phyloP scores from a whole-genome alignment of 306 rosid genomes.

The Pyrus communis region DNA sequence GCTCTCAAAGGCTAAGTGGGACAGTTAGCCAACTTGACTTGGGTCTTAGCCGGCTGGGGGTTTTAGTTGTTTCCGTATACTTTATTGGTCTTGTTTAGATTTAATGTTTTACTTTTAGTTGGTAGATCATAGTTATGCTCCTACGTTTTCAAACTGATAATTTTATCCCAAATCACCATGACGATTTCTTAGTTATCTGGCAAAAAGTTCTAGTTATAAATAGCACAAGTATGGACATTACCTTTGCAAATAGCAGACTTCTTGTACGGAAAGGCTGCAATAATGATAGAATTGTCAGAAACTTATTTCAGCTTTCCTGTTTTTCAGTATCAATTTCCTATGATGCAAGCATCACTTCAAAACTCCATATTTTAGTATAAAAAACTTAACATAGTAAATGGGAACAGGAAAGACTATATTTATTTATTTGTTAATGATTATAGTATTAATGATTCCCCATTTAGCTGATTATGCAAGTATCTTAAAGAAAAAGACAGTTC shows the following conservation, averaged over 20 bases:
- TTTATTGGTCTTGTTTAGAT: background rate
- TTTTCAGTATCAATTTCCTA: background rate
- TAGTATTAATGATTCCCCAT: too few relatives aligned
- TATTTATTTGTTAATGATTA: too few relatives aligned
- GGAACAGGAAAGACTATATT: too few relatives aligned
- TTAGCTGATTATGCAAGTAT: too few relatives aligned
- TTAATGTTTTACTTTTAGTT: background rate
- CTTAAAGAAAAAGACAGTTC: too few relatives aligned
- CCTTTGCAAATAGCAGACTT: slow-evolving; percentile 77
- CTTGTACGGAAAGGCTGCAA: slow-evolving; percentile 92
- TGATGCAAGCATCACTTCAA: background rate
- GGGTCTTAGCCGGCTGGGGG: background rate
- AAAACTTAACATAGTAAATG: background rate
- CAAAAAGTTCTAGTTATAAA: background rate
- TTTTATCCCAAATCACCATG: background rate
- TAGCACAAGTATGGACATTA: slow-evolving; percentile 14
- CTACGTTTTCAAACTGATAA: background rate
- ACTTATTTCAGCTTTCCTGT: background rate
- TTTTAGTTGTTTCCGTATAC: background rate
- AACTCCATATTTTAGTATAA: background rate
- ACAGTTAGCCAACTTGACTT: background rate
- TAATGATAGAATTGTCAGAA: slow-evolving; percentile 1
- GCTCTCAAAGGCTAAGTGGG: background rate
- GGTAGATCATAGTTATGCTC: background rate
- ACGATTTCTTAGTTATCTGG: background rate